phyloP scores from a whole-genome alignment of 2,329 filamentous ascomycete species.

The Sporothrix inflata region DNA sequence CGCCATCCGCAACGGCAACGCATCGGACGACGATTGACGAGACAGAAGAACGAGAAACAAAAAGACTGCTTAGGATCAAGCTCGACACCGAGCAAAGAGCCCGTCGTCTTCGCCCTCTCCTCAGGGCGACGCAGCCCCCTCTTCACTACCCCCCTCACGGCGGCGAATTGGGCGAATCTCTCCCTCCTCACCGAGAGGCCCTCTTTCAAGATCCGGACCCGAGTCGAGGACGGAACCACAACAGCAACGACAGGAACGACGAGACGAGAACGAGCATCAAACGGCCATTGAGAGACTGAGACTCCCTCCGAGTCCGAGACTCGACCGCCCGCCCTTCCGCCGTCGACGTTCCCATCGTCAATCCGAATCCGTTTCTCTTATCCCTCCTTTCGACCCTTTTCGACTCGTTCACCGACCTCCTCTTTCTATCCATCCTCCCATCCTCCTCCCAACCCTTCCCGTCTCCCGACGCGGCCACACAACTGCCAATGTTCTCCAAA shows the following conservation, averaged over 20 bases:
- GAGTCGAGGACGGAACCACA: not conserved
- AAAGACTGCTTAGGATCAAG: not conserved
- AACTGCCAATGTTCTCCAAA: constrained; percentile 37
- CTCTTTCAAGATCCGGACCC: not conserved
- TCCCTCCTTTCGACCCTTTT: not conserved
- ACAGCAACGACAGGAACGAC: not conserved
- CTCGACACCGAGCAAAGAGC: not conserved
- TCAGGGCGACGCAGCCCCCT: constrained; percentile 1
- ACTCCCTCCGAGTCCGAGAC: not conserved
- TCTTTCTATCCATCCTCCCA: not conserved
- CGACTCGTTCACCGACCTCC: not conserved
- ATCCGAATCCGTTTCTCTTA: not conserved
- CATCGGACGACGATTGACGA: not conserved
- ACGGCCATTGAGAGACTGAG: not conserved
- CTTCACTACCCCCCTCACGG: not conserved
- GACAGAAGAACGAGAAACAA: not conserved
- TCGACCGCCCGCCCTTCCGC: not conserved
- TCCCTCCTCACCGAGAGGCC: not conserved
- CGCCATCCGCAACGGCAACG: not conserved
- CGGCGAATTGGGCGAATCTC: constrained; percentile 14
- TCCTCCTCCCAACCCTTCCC: not conserved
- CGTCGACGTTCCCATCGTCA: not conserved
- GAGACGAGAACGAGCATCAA: constrained; percentile 4
- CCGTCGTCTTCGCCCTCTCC: too few relatives aligned
- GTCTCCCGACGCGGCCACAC: constrained; percentile 2